These are phyloP conservation scores for Fistulinella prunicolor DNA, from an alignment of 768 basidiomycete species.

Conservation along the genomic window DNA sequence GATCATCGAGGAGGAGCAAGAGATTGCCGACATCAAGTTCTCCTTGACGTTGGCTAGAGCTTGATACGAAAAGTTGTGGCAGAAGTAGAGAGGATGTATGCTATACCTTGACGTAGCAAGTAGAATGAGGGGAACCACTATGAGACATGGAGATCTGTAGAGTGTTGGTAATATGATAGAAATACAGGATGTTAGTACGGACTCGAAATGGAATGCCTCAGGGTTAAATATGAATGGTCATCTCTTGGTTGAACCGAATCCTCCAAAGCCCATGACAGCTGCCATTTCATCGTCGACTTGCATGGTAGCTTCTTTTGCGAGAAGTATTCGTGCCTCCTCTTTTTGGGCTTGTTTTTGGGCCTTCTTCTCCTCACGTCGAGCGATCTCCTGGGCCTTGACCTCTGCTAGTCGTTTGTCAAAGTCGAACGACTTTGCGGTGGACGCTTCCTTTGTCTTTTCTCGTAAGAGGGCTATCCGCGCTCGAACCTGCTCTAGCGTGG, in stretches of 20 bases:
- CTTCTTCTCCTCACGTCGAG: conserved; percentile 69
- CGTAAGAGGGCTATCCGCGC: conserved; percentile 84
- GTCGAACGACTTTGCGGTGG: conserved; percentile 87
- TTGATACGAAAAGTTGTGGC: conserved; percentile 14
- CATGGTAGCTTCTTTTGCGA: conserved; percentile 48
- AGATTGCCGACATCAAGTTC: conserved; percentile 78
- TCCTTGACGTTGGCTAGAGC: conserved; percentile 57
- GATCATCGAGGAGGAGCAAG: conserved; percentile 84
- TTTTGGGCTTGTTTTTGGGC: conserved; percentile 76
- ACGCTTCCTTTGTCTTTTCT: conserved; percentile 80
- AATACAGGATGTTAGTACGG: conserved; percentile 19
- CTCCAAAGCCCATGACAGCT: conserved; percentile 86
- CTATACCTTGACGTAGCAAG: conserved; percentile 19
- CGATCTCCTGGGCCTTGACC: conserved; percentile 69
- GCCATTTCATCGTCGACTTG: conserved; percentile 67
- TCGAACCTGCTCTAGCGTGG: conserved; percentile 90
- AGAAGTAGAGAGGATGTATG: conserved; percentile 9
- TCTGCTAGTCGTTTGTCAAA: conserved; percentile 88
- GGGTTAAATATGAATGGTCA: no score
- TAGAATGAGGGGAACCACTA: no score
- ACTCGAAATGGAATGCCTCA: no score
- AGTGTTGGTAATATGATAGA: no score
- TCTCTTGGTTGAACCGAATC: conserved; percentile 86
- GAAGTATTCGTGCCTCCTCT: conserved; percentile 64
- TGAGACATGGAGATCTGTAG: no score